Evolutionary conservation across 2,329 filamentous ascomycete genomes (phyloP).

Genomic region (Macrophomina tecta): DNA sequence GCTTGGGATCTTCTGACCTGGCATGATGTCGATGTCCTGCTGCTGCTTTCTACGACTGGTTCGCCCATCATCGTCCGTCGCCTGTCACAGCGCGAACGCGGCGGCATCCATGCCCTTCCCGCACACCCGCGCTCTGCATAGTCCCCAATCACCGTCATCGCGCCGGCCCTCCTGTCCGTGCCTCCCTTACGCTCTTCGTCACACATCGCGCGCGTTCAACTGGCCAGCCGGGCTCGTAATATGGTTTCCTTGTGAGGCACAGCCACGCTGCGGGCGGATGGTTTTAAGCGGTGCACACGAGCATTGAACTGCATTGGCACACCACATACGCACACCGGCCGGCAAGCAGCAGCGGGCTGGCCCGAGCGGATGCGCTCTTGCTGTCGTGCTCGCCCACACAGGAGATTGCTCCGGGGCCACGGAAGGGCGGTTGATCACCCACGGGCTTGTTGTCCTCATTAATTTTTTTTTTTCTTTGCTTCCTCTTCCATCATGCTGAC

Average conservation of each 20-base stretch:
- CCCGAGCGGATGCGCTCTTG: not conserved
- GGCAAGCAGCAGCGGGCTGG: conserved; percentile 14
- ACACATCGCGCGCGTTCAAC: not conserved
- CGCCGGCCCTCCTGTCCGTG: not conserved
- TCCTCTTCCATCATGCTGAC: not conserved
- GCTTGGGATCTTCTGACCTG: conserved; percentile 27
- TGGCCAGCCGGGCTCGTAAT: not conserved
- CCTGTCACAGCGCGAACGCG: not conserved
- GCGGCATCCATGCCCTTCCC: conserved; percentile 21
- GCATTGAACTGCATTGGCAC: not conserved
- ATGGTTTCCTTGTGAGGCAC: conserved; percentile 1
- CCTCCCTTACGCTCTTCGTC: not conserved
- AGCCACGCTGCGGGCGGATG: conserved; percentile 11
- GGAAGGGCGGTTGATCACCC: conserved; percentile 1
- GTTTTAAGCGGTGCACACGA: not conserved
- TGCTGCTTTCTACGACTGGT: not conserved
- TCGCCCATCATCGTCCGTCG: not conserved
- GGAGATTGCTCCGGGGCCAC: conserved; percentile 24
- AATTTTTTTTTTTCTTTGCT: too few species aligned
- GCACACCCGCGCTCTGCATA: conserved; percentile 18
- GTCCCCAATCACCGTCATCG: not conserved
- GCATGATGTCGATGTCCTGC: conserved; percentile 9
- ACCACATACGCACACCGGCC: not conserved
- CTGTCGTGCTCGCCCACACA: conserved; percentile 26
- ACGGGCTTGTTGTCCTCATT: not conserved